A percentile compares a stretch with the other conserved stretches of the same genome.
Conservation (phyloP, 192 early-diverging fungal species). For the Phlyctochytrium planicorne region DNA sequence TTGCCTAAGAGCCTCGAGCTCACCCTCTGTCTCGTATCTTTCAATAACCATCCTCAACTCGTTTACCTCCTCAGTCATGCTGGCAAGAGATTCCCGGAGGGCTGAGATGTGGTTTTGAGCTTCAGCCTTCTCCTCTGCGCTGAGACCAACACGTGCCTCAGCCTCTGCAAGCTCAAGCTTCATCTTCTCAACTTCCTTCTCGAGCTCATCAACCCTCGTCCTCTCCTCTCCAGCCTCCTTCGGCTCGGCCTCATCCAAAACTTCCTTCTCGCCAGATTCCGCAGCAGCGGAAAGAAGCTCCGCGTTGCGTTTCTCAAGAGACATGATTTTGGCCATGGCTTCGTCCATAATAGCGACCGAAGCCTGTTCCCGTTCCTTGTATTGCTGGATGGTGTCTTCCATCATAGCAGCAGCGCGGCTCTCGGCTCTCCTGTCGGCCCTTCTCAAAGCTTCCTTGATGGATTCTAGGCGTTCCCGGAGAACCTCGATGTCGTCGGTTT, state of each 20-base stretch:
- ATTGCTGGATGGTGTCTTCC: neutral
- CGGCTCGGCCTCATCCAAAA: neutral
- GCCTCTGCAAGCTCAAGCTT: neutral
- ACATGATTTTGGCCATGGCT: neutral
- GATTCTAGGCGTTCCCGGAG: constrained; percentile 1
- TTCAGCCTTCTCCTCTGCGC: neutral
- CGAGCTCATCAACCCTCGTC: neutral
- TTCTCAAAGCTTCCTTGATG: neutral
- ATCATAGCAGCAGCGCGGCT: neutral
- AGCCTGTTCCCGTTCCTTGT: neutral
- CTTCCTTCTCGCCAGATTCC: neutral
- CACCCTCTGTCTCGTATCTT: neutral
- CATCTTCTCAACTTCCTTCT: neutral
- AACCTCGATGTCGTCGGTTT: neutral
- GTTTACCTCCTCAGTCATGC: neutral
- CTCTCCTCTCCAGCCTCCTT: neutral
- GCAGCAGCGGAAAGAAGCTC: neutral
- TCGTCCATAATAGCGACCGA: neutral
- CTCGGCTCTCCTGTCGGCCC: constrained; percentile 1
- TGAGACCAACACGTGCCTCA: neutral
- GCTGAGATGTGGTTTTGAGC: neutral
- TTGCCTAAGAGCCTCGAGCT: neutral
- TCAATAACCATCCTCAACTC: neutral
- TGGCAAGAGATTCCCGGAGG: neutral
- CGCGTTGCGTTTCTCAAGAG: neutral